phyloP scores from a whole-genome alignment of 2,329 filamentous ascomycete species.

The Beauveria sp. region DNA sequence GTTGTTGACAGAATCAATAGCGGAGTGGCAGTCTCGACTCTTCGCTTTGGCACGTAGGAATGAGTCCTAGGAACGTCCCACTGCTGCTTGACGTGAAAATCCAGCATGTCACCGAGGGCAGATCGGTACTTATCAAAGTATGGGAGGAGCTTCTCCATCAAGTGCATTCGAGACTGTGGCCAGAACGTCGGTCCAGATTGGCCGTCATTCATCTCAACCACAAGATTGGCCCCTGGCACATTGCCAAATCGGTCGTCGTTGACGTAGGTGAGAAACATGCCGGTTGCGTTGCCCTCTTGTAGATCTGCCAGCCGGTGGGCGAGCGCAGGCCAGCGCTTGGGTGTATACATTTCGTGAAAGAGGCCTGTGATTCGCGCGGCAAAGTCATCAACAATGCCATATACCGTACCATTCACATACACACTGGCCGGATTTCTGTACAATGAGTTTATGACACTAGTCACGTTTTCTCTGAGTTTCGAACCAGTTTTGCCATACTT shows the following conservation, averaged over 20 bases:
- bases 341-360: constrained; percentile 32
- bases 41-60: constrained; percentile 17
- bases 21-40: constrained; percentile 27
- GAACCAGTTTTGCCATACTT: background rate
- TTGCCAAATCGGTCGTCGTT: constrained; percentile 11
- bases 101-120: constrained; percentile 23
- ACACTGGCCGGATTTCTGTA: constrained; percentile 18
- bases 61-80: constrained; percentile 25
- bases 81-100: constrained; percentile 22
- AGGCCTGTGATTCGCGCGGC: constrained; percentile 29
- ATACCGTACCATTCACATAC: constrained; percentile 34
- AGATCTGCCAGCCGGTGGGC: constrained; percentile 27
- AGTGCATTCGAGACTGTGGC: constrained; percentile 24
- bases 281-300: constrained; percentile 33
- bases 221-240: constrained; percentile 20
- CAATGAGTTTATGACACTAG: background rate
- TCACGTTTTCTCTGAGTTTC: background rate
- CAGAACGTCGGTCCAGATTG: constrained; percentile 19
- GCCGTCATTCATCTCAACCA: constrained; percentile 23
- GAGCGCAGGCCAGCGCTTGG: constrained; percentile 28
- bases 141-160: constrained; percentile 28
- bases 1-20: constrained; percentile 25
- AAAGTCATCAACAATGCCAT: constrained; percentile 30
- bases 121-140: constrained; percentile 27
- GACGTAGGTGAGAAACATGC: constrained; percentile 28